Base-by-base conservation (phyloP, 192 early-diverging fungal genomes). In the Coemansia sp. region DNA sequence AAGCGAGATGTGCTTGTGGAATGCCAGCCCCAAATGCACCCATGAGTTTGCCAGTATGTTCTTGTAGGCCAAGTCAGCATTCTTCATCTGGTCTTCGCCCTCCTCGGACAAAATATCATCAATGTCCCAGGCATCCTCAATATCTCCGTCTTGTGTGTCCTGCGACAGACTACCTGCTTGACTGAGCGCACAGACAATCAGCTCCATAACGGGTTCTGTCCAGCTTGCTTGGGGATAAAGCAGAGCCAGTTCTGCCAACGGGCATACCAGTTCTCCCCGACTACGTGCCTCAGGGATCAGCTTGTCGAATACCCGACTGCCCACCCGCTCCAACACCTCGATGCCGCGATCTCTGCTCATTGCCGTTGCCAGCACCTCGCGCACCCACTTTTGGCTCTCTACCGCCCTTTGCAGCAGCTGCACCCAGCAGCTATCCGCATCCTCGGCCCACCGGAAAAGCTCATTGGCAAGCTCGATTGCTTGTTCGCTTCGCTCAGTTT, bases 61-160 rank as follows among this genome's bases (percentile, higher is more conserved):
- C 6, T 31, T 31, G 6, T 31, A 31, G 30, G 30, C 30, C 30
- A 31, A 31, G 30, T 31, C 30, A 31, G 30, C 30, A 31, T 31
- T 31, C 30, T 31, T 31, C 30, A 31, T 31, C 30, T 31, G 30
- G 30, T 31, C 30, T 20, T 46, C 53, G 0, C 44, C 35, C 13
- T 59, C 52, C 11, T 63, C 67, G 15, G 56, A 35, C n/a, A 42
- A 39, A 8, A 58, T 61, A 20, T 71, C 68, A 3, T 71, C 68
- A 16, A 71, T 59, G 37, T 46, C 68, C 68, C 68, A 71, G 2
- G 61, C 50, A 50, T 63, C 57, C 18, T 28, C 51, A 1, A 31
- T 6, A 31, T 31, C 30, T 3, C 30, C 30, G 30, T 6, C 30
- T 31, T 31, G 30, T 31, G 6, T 31, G 30, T 31, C 30, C 30